A percentile compares a stretch with the other conserved stretches of the same genome.
Evolutionary conservation across 2,329 filamentous ascomycete species (phyloP).

Genomic region (Fusarium sp.): DNA sequence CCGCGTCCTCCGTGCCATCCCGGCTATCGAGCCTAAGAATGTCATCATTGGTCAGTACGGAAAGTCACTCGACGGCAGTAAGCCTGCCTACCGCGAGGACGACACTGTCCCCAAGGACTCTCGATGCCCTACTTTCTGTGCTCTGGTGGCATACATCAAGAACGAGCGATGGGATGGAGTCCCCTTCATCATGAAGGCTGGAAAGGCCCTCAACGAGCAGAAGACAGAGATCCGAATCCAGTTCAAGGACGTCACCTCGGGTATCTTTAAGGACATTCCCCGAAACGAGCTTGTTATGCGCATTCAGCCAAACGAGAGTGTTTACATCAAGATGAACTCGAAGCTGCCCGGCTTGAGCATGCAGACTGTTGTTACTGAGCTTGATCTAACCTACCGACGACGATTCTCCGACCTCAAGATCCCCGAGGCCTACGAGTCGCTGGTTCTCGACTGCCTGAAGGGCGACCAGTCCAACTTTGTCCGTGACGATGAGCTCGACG

Average conservation of each 20-base stretch:
- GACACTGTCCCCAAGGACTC: slow-evolving; percentile 98
- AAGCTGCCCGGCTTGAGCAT: slow-evolving; percentile 98
- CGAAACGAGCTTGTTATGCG: slow-evolving; percentile 99
- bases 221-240: slow-evolving; percentile 99
- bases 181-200: slow-evolving; percentile 99
- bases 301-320: slow-evolving; percentile 98
- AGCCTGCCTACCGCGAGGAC: slow-evolving; percentile 98
- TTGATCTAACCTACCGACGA: slow-evolving; percentile 97
- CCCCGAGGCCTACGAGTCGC: slow-evolving; percentile 97
- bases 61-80: slow-evolving; percentile 94
- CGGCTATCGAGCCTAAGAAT: slow-evolving; percentile 97
- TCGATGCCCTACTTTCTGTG: slow-evolving; percentile 97
- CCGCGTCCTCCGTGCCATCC: slow-evolving; percentile 92
- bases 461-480: slow-evolving; percentile 99
- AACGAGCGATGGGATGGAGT: slow-evolving; percentile 99
- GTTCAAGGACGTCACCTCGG: slow-evolving; percentile 99
- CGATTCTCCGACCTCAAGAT: slow-evolving; percentile 99
- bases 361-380: slow-evolving; percentile 99
- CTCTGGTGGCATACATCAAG: slow-evolving; percentile 98
- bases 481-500: slow-evolving; percentile 95
- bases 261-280: slow-evolving; percentile 99
- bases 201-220: slow-evolving; percentile 98
- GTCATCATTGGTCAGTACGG: slow-evolving; percentile 99
- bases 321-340: slow-evolving; percentile 99
- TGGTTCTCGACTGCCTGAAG: slow-evolving; percentile 98